Conservation (phyloP, 139 green algal species). For the Chara braunii region DNA sequence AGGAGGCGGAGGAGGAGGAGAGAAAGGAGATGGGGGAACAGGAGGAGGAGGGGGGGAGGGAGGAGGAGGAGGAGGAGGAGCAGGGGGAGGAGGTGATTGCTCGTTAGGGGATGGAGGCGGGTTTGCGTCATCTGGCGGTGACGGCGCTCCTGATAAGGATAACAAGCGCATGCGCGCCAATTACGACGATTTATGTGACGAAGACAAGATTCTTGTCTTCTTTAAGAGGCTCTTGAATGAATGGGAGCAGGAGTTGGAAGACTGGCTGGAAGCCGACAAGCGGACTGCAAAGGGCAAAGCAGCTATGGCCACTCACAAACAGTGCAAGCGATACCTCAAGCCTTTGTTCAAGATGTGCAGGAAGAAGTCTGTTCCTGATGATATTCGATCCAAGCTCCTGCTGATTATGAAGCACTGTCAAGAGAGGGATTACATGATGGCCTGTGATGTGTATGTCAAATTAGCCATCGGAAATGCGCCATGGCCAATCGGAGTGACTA, state of each 20-base stretch:
- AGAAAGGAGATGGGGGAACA: conserved; percentile 15
- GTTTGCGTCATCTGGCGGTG: no score
- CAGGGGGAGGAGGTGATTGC: not conserved
- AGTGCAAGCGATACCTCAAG: conserved; percentile 78
- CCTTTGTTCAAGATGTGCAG: conserved; percentile 62
- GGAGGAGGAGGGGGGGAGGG: not conserved
- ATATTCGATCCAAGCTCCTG: conserved; percentile 48
- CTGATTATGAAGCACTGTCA: conserved; percentile 57
- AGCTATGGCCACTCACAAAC: conserved; percentile 47
- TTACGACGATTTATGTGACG: conserved; percentile 36
- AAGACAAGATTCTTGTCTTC: conserved; percentile 38
- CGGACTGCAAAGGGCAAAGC: conserved; percentile 31
- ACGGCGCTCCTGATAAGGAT: conserved; percentile 32
- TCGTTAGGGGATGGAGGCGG: not conserved
- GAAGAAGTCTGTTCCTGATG: conserved; percentile 41
- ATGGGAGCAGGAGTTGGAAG: conserved; percentile 86
- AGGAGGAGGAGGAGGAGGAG: not conserved
- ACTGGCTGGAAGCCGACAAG: conserved; percentile 47
- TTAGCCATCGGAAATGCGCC: conserved; percentile 88
- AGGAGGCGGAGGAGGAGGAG: not conserved
- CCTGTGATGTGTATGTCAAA: conserved; percentile 91
- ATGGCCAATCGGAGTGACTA: conserved; percentile 95
- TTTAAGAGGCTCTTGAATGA: conserved; percentile 51
- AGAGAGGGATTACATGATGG: conserved; percentile 85
- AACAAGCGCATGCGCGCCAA: conserved; percentile 22